Evolutionary conservation across 1,284 basidiomycete species (phyloP).

Genomic region (Moesziomyces antarcticus): DNA sequence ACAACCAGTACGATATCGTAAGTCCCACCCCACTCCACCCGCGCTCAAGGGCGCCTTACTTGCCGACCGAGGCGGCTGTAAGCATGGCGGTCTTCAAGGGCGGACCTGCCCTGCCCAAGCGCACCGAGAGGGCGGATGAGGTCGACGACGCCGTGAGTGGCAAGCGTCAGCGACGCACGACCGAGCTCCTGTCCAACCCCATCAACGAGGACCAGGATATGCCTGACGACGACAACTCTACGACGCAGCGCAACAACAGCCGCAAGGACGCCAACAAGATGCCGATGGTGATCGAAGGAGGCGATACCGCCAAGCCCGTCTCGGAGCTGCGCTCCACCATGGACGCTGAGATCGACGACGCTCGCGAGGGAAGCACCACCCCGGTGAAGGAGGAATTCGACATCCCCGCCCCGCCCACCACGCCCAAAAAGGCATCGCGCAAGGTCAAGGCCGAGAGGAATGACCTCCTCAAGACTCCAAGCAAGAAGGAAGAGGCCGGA

Average conservation of each 20-base stretch:
- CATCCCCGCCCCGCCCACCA: conserved; percentile 4
- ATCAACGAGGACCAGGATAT: background rate
- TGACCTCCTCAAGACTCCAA: conserved; percentile 15
- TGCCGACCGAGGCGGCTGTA: background rate
- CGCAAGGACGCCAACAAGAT: conserved; percentile 2
- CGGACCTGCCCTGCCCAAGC: conserved; percentile 26
- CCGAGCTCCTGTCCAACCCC: conserved; percentile 18
- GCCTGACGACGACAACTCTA: conserved; percentile 4
- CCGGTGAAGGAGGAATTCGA: background rate
- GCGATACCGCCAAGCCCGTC: background rate
- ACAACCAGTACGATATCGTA: too few relatives aligned
- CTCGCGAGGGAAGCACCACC: background rate
- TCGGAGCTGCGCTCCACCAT: conserved; percentile 22
- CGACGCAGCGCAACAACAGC: conserved; percentile 1
- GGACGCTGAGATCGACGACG: background rate
- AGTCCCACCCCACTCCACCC: too few relatives aligned
- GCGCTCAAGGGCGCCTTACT: too few relatives aligned
- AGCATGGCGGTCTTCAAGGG: conserved; percentile 25
- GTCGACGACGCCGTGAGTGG: background rate
- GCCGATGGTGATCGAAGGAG: background rate
- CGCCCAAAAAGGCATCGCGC: conserved; percentile 14
- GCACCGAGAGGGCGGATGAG: background rate
- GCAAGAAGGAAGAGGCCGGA: conserved; percentile 13
- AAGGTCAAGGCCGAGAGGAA: conserved; percentile 10
- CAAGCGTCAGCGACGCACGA: conserved; percentile 16